Conservation (phyloP, 768 basidiomycete species). For the Boletellus emodensis region DNA sequence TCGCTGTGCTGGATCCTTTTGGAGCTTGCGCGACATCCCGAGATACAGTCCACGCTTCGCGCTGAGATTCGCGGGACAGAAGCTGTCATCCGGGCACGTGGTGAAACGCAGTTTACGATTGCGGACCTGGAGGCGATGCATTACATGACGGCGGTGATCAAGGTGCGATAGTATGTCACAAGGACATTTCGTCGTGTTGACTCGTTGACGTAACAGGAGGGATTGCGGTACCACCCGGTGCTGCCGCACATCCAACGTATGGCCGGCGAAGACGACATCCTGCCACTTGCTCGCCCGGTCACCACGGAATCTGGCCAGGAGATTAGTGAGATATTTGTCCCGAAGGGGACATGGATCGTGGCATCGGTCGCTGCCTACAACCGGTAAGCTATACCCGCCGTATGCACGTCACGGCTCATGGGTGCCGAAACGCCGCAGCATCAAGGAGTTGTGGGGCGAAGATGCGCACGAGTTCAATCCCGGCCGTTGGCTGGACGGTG, state of each 20-base stretch:
- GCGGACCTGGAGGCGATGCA: conserved; percentile 52
- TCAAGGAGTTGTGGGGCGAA: conserved; percentile 27
- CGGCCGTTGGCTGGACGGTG: conserved; percentile 21
- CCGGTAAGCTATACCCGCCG: conserved; percentile 24
- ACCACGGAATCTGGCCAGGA: conserved; percentile 42
- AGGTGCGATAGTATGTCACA: background rate
- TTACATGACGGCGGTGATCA: conserved; percentile 23
- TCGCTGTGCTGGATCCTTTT: conserved; percentile 34
- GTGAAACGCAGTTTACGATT: background rate
- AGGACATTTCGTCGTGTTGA: background rate
- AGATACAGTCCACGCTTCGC: conserved; percentile 62
- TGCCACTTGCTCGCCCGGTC: conserved; percentile 59
- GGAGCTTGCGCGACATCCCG: conserved; percentile 55
- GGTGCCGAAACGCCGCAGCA: conserved; percentile 9
- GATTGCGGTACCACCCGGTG: conserved; percentile 46
- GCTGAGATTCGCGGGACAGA: conserved; percentile 12
- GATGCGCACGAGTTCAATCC: conserved; percentile 31
- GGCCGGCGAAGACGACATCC: conserved; percentile 44
- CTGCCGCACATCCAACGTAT: conserved; percentile 48
- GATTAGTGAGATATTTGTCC: conserved; percentile 42
- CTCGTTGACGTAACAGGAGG: conserved; percentile 30
- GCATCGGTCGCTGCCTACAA: background rate
- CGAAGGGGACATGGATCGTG: conserved; percentile 45
- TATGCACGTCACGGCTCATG: background rate
- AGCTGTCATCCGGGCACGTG: background rate